Base-by-base conservation (phyloP, 306 rosid species). In the Betula pendula region DNA sequence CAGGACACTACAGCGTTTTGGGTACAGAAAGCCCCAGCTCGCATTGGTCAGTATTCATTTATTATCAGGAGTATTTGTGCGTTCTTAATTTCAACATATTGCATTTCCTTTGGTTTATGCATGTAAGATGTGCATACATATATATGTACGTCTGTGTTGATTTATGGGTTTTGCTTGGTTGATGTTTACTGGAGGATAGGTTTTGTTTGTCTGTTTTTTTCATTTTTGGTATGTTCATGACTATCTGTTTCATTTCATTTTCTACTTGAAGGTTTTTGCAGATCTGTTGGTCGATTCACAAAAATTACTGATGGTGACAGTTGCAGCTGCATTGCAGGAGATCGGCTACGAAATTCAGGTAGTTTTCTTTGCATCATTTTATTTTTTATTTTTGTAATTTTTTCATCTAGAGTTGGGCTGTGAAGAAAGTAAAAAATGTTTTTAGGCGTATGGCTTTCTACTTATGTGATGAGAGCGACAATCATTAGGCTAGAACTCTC, bases 311-410 rank as follows among this genome's bases (percentile, higher is more conserved):
- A 86, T 91, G 92, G 94, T 88, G 79, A 91, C 98, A 52, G 77
- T 91, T 84, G 90, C 90, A 76, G 79, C 90, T 81, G 97, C 90
- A 60, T 89, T 96, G 84, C 87, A 74, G 50, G 93, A 96, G 74
- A 87, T 93, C 74, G 98, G 99, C 75, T 96, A 96, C 74, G 72
- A 19, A 78, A 78, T 93, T 80, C 86, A 89, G 98, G 99, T 96
- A 73, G 79, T 60, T 17, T 19, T 35, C 52, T 50, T 73, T 38
- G 59, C 59, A 51, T 82, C 38, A 24, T 25, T 81, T 53, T 66
- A n/a, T n/a, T 70, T 77, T 35, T 24, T 74, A 38, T 43, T 60
- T 38, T 56, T 72, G 70, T 17, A 59, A 71, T 65, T 42, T 72
- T 44, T 62, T 52, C 76, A 16, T 77, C 58, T 73, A 43, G 74